Percentiles rank a stretch among this genome's conserved stretches.
These are phyloP conservation scores for Claviceps maximensis DNA, from an alignment of 2,329 filamentous ascomycete species.

Conservation along the genomic window DNA sequence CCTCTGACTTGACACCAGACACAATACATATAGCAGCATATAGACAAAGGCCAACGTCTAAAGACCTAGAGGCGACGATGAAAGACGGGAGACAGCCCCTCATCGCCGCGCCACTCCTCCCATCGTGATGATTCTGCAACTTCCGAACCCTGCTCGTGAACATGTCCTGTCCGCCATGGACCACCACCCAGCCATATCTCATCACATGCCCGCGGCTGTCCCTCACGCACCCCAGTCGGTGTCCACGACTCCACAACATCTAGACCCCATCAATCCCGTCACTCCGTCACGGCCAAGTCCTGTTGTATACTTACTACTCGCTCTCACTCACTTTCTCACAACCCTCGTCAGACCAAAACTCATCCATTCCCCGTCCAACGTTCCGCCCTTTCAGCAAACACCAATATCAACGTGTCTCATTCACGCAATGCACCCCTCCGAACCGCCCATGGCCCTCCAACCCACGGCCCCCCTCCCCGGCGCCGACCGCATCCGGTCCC, in stretches of 20 bases:
- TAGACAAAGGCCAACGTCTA: too few relatives aligned
- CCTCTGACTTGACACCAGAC: too few relatives aligned
- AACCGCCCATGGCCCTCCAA: neutral
- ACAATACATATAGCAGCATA: too few relatives aligned
- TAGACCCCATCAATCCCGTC: neutral
- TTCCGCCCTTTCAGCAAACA: neutral
- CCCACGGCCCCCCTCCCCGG: conserved; percentile 1
- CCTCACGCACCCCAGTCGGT: neutral
- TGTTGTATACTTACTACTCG: neutral
- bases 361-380: neutral
- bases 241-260: neutral
- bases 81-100: too few relatives aligned
- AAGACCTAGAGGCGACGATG: too few relatives aligned
- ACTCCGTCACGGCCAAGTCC: too few relatives aligned
- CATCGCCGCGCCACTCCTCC: too few relatives aligned
- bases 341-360: neutral
- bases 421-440: neutral
- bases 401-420: neutral
- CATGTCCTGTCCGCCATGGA: too few relatives aligned
- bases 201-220: neutral
- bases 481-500: conserved; percentile 25
- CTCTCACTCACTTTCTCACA: neutral
- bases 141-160: too few relatives aligned
- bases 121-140: neutral
- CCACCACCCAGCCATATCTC: neutral